These are phyloP conservation scores for Lepraria neglecta DNA, from an alignment of 495 filamentous ascomycete genomes.

Conservation along the genomic window DNA sequence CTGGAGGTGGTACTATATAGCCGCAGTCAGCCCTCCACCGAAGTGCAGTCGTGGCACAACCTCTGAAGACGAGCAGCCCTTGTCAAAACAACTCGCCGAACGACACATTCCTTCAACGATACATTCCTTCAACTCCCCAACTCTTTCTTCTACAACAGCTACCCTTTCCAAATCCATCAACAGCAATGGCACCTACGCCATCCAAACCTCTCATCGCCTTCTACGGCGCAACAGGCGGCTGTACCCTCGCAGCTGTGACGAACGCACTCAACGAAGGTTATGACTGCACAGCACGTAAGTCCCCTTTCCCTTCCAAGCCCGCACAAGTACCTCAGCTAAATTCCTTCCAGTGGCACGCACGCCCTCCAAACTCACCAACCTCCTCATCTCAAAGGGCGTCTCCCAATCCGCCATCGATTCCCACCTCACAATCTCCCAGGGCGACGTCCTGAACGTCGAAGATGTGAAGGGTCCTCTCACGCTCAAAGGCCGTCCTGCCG, in stretches of 20 bases:
- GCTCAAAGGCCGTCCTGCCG: constrained; percentile 27
- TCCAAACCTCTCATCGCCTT: constrained; percentile 36
- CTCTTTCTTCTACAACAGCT: too few relatives aligned
- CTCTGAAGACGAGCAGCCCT: too few relatives aligned
- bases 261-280: constrained; percentile 47
- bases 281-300: constrained; percentile 36
- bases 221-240: constrained; percentile 49
- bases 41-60: too few relatives aligned
- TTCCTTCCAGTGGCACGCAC: constrained; percentile 49
- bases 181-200: constrained; percentile 10
- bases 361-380: constrained; percentile 52
- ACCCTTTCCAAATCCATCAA: neutral
- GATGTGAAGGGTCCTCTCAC: constrained; percentile 37
- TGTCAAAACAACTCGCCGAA: too few relatives aligned
- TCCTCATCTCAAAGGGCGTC: constrained; percentile 38
- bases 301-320: neutral
- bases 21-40: too few relatives aligned
- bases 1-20: too few relatives aligned
- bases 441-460: constrained; percentile 45
- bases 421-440: constrained; percentile 45
- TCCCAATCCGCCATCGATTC: constrained; percentile 29
- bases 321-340: neutral
- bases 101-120: too few relatives aligned
- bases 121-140: too few relatives aligned
- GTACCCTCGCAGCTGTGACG: constrained; percentile 42